Evolutionary conservation across 2,329 filamentous ascomycete species (phyloP).

Genomic region (Zymoseptoria pseudotritici): DNA sequence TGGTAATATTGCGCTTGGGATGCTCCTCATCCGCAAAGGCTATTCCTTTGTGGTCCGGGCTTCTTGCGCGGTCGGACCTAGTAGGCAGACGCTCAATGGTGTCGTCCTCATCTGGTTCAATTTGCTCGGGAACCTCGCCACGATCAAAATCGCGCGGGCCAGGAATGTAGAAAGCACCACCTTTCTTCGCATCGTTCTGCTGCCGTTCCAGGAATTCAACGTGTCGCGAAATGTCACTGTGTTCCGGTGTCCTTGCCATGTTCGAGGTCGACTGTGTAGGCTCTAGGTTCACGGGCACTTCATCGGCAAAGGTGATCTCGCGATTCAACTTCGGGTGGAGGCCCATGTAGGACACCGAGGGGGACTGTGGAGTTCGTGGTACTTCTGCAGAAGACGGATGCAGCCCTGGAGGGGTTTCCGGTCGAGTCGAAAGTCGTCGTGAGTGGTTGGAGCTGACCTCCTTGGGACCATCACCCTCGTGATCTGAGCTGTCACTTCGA

Average conservation of each 20-base stretch:
- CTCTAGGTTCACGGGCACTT: slow-evolving; percentile 38
- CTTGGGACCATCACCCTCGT: slow-evolving; percentile 1
- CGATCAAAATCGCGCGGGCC: slow-evolving; percentile 84
- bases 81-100: slow-evolving; percentile 25
- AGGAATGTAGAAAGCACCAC: slow-evolving; percentile 75
- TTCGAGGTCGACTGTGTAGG: not conserved
- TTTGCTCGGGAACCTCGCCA: slow-evolving; percentile 61
- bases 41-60: slow-evolving; percentile 13
- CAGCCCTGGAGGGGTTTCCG: not conserved
- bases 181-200: slow-evolving; percentile 54
- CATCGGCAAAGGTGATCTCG: slow-evolving; percentile 63
- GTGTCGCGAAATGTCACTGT: slow-evolving; percentile 53
- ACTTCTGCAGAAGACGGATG: not conserved
- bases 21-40: slow-evolving; percentile 27
- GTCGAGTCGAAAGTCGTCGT: not conserved
- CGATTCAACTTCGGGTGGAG: slow-evolving; percentile 24
- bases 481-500: slow-evolving; percentile 6
- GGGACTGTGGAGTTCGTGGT: not conserved
- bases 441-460: not conserved
- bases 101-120: slow-evolving; percentile 42
- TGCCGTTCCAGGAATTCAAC: slow-evolving; percentile 85
- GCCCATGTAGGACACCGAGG: slow-evolving; percentile 19
- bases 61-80: slow-evolving; percentile 19
- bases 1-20: slow-evolving; percentile 53
- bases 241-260: slow-evolving; percentile 44